Evolutionary conservation across 495 filamentous ascomycete genomes (phyloP).

Genomic region (Penicillium desertorum): DNA sequence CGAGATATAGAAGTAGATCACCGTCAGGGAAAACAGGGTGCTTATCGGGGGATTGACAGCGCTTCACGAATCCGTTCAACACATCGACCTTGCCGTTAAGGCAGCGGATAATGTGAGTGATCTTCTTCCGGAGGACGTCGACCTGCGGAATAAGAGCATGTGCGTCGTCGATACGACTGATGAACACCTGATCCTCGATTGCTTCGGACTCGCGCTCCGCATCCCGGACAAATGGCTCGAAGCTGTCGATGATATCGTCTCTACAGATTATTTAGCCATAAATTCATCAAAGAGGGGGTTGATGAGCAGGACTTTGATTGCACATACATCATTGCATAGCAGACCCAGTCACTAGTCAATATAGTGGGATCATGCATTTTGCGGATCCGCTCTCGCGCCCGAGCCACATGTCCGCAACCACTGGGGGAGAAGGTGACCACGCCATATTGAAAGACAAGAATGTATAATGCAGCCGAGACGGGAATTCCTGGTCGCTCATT

Average conservation of each 20-base stretch:
- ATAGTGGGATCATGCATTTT: conserved; percentile 82
- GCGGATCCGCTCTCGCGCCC: conserved; percentile 80
- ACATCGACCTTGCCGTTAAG: conserved; percentile 93
- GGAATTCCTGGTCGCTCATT: conserved; percentile 56
- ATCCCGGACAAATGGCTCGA: conserved; percentile 74
- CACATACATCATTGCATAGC: conserved; percentile 88
- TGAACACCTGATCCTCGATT: conserved; percentile 91
- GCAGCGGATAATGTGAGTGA: conserved; percentile 82
- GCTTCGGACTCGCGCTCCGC: conserved; percentile 78
- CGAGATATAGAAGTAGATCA: conserved; percentile 87
- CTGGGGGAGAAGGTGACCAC: conserved; percentile 86
- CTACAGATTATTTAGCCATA: conserved; percentile 33
- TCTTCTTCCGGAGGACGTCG: conserved; percentile 81
- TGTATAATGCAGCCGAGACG: conserved; percentile 83
- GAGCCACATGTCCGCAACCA: conserved; percentile 69
- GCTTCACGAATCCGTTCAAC: conserved; percentile 92
- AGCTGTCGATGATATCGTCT: conserved; percentile 93
- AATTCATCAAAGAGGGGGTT: neutral
- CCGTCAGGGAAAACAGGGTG: conserved; percentile 82
- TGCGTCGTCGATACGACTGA: conserved; percentile 80
- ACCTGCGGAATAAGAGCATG: conserved; percentile 75
- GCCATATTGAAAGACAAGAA: conserved; percentile 89
- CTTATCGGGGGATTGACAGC: conserved; percentile 77
- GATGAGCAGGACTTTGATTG: conserved; percentile 4
- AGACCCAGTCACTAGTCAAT: conserved; percentile 92